Conservation (phyloP, 2,329 filamentous ascomycete genomes). For the Zasmidium cellare region DNA sequence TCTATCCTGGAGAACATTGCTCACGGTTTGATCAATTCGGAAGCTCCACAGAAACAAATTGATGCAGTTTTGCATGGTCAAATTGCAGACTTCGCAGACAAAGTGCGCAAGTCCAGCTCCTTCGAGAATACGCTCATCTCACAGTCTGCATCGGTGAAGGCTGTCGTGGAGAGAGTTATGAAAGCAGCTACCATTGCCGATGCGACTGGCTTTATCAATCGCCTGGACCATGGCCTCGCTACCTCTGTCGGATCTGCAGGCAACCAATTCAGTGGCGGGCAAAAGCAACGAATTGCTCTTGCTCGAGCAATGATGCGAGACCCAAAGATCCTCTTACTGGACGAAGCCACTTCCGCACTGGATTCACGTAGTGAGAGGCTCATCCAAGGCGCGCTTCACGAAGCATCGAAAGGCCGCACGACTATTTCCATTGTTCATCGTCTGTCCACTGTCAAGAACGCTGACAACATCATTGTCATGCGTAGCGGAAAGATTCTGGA, state of each 20-base stretch:
- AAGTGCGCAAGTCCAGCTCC: conserved; percentile 53
- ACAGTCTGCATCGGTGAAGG: conserved; percentile 37
- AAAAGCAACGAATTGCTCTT: conserved; percentile 46
- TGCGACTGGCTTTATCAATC: conserved; percentile 53
- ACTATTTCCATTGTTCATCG: conserved; percentile 45
- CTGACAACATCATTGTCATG: conserved; percentile 46
- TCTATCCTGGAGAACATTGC: conserved; percentile 58
- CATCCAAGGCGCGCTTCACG: conserved; percentile 41
- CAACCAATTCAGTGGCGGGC: conserved; percentile 38
- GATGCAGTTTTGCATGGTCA: conserved; percentile 41
- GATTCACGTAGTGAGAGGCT: conserved; percentile 28
- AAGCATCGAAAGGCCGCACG: conserved; percentile 36
- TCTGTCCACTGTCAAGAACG: conserved; percentile 41
- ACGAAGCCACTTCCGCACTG: conserved; percentile 44
- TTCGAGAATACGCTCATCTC: conserved; percentile 44
- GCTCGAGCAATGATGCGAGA: conserved; percentile 44
- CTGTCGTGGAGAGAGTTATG: conserved; percentile 54
- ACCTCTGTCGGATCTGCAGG: conserved; percentile 47
- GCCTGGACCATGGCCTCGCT: conserved; percentile 51
- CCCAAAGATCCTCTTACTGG: conserved; percentile 42
- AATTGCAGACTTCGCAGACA: conserved; percentile 49
- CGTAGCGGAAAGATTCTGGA: conserved; percentile 40
- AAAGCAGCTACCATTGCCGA: conserved; percentile 59
- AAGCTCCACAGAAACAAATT: conserved; percentile 39
- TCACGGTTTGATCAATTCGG: conserved; percentile 48